These are phyloP conservation scores for Entomophthora muscae DNA, from an alignment of 371 early-diverging fungal genomes.

Conservation along the genomic window DNA sequence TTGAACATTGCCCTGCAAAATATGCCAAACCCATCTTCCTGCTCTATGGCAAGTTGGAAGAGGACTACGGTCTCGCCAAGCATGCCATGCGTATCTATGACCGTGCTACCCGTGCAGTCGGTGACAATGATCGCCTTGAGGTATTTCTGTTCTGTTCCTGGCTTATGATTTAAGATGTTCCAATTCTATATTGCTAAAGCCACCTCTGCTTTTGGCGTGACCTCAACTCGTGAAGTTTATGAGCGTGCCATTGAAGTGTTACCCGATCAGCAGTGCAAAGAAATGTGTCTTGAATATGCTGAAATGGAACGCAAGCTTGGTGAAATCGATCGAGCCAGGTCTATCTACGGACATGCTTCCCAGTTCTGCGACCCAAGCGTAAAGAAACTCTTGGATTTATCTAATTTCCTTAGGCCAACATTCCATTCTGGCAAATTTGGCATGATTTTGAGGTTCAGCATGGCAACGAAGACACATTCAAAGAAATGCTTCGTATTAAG, in stretches of 20 bases:
- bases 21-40: constrained; percentile 73
- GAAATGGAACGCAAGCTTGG: constrained; percentile 78
- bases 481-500: constrained; percentile 92
- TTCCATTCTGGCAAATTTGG: constrained; percentile 81
- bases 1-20: constrained; percentile 72
- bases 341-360: constrained; percentile 69
- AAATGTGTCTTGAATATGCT: constrained; percentile 67
- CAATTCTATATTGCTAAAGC: constrained; percentile 81
- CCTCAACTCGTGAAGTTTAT: constrained; percentile 77
- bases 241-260: constrained; percentile 74
- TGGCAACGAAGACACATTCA: constrained; percentile 95
- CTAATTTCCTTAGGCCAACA: constrained; percentile 24
- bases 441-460: constrained; percentile 91
- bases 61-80: constrained; percentile 77
- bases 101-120: constrained; percentile 64
- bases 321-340: constrained; percentile 92
- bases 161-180: constrained; percentile 34
- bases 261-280: constrained; percentile 62
- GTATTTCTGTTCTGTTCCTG: constrained; percentile 11
- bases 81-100: constrained; percentile 89
- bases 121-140: constrained; percentile 52
- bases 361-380: constrained; percentile 80
- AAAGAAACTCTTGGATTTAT: constrained; percentile 10
- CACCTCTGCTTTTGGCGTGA: constrained; percentile 67
- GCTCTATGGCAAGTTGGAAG: constrained; percentile 89